These are phyloP conservation scores for Digitaria exilis DNA, from an alignment of 202 grass and related monocot species.

Conservation along the genomic window DNA sequence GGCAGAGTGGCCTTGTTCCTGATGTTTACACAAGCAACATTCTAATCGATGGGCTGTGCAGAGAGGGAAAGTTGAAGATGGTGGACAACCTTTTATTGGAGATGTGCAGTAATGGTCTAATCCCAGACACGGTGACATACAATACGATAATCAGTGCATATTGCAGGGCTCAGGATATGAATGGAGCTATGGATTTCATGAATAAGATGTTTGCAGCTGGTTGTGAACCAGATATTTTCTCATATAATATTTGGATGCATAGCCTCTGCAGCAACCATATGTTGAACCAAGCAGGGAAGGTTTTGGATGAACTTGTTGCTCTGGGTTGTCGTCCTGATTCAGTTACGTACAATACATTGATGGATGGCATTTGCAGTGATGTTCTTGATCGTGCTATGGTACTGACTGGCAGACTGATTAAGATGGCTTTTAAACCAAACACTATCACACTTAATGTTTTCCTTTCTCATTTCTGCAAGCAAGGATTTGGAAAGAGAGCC, in stretches of 20 bases:
- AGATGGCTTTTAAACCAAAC: constrained; percentile 92
- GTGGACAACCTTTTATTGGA: constrained; percentile 58
- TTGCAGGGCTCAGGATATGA: too few relatives aligned
- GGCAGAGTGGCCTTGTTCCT: constrained; percentile 73
- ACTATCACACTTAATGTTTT: too few relatives aligned
- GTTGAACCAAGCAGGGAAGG: constrained; percentile 63
- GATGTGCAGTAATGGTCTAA: constrained; percentile 64
- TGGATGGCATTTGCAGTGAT: constrained; percentile 79
- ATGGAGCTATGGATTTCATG: constrained; percentile 58
- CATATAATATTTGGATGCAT: constrained; percentile 98
- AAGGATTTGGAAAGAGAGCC: constrained; percentile 74
- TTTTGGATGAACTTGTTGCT: constrained; percentile 72
- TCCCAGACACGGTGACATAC: constrained; percentile 80
- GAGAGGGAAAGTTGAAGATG: constrained; percentile 66
- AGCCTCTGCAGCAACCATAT: constrained; percentile 67
- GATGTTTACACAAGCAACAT: constrained; percentile 91
- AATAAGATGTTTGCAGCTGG: constrained; percentile 81
- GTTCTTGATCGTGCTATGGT: constrained; percentile 86
- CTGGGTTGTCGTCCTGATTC: constrained; percentile 61
- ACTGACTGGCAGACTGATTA: constrained; percentile 77
- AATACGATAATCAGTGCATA: constrained; percentile 90
- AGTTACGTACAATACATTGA: constrained; percentile 86
- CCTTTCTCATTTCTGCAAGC: constrained; percentile 91
- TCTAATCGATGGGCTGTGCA: constrained; percentile 86
- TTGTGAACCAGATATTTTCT: constrained; percentile 88